A percentile compares a stretch with the other conserved stretches of the same genome.
Evolutionary conservation across 495 filamentous ascomycete genomes (phyloP).

Genomic region (Penicillium cataractarum): DNA sequence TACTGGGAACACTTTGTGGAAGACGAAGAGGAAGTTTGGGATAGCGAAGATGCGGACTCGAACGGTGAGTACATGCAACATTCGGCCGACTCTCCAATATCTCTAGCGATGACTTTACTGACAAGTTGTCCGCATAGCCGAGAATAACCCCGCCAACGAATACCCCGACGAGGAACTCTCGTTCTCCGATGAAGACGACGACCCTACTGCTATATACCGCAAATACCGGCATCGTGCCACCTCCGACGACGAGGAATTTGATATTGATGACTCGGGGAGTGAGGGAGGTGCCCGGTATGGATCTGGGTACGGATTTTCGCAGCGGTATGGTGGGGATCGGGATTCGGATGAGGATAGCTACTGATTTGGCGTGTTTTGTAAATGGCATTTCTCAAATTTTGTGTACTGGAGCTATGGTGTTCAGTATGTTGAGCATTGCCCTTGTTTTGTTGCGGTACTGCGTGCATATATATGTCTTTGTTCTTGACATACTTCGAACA

Average conservation of each 20-base stretch:
- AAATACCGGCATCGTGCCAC: slow-evolving; percentile 40
- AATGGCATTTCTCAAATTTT: neutral
- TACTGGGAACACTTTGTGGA: slow-evolving; percentile 61
- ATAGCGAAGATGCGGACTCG: slow-evolving; percentile 64
- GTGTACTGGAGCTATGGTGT: too few species aligned
- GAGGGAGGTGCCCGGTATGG: slow-evolving; percentile 36
- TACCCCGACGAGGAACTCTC: slow-evolving; percentile 69
- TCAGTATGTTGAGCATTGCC: too few species aligned
- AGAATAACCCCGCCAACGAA: slow-evolving; percentile 67
- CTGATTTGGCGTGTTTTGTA: slow-evolving; percentile 8
- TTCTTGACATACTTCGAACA: too few species aligned
- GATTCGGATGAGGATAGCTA: slow-evolving; percentile 42
- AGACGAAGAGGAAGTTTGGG: slow-evolving; percentile 58
- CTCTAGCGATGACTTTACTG: neutral
- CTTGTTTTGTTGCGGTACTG: too few species aligned
- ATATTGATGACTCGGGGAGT: slow-evolving; percentile 52
- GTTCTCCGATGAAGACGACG: slow-evolving; percentile 58
- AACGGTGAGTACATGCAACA: slow-evolving; percentile 49
- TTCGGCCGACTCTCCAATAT: neutral
- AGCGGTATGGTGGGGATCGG: slow-evolving; percentile 28
- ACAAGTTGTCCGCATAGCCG: slow-evolving; percentile 44
- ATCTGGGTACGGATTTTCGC: slow-evolving; percentile 29
- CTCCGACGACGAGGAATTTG: slow-evolving; percentile 62
- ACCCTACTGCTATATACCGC: slow-evolving; percentile 52
- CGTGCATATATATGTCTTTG: too few species aligned